Evolutionary conservation across 257 asterid species (phyloP).

Genomic region (Salvia rosmarinus): DNA sequence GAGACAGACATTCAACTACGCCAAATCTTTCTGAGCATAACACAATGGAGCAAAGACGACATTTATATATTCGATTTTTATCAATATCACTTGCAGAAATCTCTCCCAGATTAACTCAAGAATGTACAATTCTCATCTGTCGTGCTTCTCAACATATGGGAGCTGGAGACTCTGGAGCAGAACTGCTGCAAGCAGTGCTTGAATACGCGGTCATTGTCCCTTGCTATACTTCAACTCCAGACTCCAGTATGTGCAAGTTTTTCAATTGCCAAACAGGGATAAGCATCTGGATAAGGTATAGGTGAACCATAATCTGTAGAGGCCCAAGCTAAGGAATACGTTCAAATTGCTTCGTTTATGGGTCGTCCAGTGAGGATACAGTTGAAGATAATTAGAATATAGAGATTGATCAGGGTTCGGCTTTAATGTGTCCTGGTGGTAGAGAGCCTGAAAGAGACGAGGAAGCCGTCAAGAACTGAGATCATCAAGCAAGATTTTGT

Average conservation of each 20-base stretch:
- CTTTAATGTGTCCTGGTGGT: slow-evolving; percentile 63
- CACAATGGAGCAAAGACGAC: slow-evolving; percentile 5
- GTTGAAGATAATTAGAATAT: not conserved
- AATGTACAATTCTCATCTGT: slow-evolving; percentile 31
- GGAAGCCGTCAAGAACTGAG: slow-evolving; percentile 11
- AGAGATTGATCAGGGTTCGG: slow-evolving; percentile 51
- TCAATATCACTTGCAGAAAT: not conserved
- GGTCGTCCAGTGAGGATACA: slow-evolving; percentile 2
- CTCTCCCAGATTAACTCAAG: slow-evolving; percentile 25
- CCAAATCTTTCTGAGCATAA: slow-evolving; percentile 18
- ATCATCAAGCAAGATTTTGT: slow-evolving; percentile 11
- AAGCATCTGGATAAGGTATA: slow-evolving; percentile 23
- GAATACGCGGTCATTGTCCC: slow-evolving; percentile 2
- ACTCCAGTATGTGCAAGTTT: slow-evolving; percentile 1
- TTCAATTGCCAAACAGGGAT: slow-evolving; percentile 10
- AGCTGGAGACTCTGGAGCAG: slow-evolving; percentile 3
- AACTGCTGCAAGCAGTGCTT: slow-evolving; percentile 3
- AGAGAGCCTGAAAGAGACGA: slow-evolving; percentile 48
- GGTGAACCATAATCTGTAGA: slow-evolving; percentile 18
- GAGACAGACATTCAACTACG: slow-evolving; percentile 8
- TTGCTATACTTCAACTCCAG: slow-evolving; percentile 10
- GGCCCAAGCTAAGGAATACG: not conserved
- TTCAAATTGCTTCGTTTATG: slow-evolving; percentile 20
- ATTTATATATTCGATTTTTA: slow-evolving; percentile 21
- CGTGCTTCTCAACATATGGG: not conserved